A percentile compares a stretch with the other conserved stretches of the same genome.
Conservation (phyloP, 2,329 filamentous ascomycete species). For the Trichophyton schoenleinii region DNA sequence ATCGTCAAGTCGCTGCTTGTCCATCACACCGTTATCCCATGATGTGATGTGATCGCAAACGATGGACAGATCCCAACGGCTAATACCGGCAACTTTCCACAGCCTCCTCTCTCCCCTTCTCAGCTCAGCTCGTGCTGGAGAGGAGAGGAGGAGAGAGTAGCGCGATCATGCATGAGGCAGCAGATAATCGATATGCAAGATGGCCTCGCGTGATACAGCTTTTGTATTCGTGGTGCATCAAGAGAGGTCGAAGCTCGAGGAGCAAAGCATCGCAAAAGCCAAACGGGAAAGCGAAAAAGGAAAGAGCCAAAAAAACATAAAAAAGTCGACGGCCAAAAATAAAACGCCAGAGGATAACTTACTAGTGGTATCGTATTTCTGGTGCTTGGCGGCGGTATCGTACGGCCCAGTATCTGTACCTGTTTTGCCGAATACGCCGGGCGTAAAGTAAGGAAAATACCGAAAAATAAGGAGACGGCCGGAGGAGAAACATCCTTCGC, state of each 20-base stretch:
- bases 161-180: neutral
- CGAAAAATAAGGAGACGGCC: neutral
- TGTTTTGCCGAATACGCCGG: neutral
- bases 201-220: neutral
- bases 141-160: neutral
- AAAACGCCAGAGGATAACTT: neutral
- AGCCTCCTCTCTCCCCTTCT: neutral
- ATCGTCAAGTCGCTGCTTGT: neutral
- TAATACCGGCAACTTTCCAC: neutral
- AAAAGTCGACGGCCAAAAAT: neutral
- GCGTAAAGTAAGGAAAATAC: neutral
- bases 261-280: neutral
- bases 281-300: neutral
- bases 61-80: neutral
- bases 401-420: neutral
- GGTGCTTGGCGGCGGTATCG: neutral
- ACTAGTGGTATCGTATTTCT: neutral
- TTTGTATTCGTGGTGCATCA: conserved; percentile 1
- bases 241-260: neutral
- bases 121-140: neutral
- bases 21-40: neutral
- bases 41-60: neutral
- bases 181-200: conserved; percentile 1
- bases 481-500: neutral
- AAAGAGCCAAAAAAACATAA: neutral